phyloP scores from a whole-genome alignment of 2,329 filamentous ascomycete genomes.

The Botrytis galanthina region DNA sequence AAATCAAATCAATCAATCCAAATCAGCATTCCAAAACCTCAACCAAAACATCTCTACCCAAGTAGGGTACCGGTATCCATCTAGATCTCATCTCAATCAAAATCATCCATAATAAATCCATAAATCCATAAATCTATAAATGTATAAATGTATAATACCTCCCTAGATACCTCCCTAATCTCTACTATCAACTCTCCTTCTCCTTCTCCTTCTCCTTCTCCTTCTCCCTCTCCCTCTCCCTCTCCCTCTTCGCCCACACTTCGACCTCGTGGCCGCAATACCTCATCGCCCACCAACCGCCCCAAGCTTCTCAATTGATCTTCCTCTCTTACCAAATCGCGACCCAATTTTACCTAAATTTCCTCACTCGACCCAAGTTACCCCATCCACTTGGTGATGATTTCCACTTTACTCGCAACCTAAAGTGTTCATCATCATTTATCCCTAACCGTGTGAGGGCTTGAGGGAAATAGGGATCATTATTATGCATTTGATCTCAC shows the following conservation, averaged over 20 bases:
- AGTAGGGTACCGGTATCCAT: neutral
- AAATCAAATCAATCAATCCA: neutral
- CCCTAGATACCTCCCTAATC: too few relatives aligned
- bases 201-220: neutral
- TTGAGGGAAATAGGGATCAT: neutral
- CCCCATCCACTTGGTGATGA: neutral
- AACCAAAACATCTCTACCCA: neutral
- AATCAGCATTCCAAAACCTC: neutral
- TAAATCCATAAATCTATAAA: too few relatives aligned
- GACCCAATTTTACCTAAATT: neutral
- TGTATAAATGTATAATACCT: too few relatives aligned
- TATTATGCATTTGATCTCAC: neutral
- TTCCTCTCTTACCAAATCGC: neutral
- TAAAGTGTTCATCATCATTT: neutral
- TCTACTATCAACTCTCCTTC: neutral
- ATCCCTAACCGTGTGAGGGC: neutral
- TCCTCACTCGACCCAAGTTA: neutral
- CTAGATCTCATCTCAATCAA: neutral
- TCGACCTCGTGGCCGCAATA: slow-evolving; percentile 6
- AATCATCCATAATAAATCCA: too few relatives aligned
- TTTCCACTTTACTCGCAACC: slow-evolving; percentile 1
- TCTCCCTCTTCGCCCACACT: neutral
- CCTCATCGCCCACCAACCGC: neutral
- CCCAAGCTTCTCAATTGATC: slow-evolving; percentile 9
- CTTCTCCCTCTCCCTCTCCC: too few relatives aligned